Evolutionary conservation across 169 alveolate species (phyloP).

Genomic region (Plasmodium sp.): DNA sequence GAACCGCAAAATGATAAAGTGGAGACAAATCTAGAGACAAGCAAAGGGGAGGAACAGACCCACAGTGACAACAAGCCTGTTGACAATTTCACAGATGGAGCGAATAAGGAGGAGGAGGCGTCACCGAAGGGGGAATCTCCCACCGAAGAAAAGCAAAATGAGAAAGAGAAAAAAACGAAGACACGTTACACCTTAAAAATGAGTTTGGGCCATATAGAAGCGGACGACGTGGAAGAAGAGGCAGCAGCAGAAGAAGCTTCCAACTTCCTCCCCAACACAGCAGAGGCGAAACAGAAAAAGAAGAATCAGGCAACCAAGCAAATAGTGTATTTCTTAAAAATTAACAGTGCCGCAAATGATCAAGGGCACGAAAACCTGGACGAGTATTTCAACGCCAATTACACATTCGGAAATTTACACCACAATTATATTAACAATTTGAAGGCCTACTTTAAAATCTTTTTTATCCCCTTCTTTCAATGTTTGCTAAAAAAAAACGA

Average conservation of each 20-base stretch:
- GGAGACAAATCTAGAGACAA: not conserved
- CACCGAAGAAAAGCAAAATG: not conserved
- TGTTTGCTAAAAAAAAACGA: slow-evolving; percentile 61
- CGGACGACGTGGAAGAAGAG: slow-evolving; percentile 28
- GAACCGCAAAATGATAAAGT: not conserved
- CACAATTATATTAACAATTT: slow-evolving; percentile 68
- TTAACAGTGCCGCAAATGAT: slow-evolving; percentile 2
- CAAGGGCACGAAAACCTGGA: slow-evolving; percentile 25
- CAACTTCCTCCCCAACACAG: not conserved
- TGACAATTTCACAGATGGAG: not conserved
- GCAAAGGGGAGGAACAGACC: not conserved
- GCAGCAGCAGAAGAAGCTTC: not conserved
- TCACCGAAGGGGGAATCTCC: not conserved
- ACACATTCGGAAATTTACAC: slow-evolving; percentile 60
- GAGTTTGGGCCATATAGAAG: slow-evolving; percentile 17
- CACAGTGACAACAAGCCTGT: not conserved
- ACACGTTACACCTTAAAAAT: slow-evolving; percentile 41
- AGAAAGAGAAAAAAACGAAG: not conserved
- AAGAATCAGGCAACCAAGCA: slow-evolving; percentile 4
- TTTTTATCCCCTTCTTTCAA: slow-evolving; percentile 60
- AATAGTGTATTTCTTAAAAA: slow-evolving; percentile 36
- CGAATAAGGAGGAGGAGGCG: not conserved
- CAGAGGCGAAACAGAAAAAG: not conserved
- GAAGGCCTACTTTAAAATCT: slow-evolving; percentile 46
- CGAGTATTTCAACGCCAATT: slow-evolving; percentile 64